Evolutionary conservation across 495 filamentous ascomycete genomes (phyloP), one percentile per base, ranked within the genome.

Genomic region (Eremomyces bilateralis): DNA sequence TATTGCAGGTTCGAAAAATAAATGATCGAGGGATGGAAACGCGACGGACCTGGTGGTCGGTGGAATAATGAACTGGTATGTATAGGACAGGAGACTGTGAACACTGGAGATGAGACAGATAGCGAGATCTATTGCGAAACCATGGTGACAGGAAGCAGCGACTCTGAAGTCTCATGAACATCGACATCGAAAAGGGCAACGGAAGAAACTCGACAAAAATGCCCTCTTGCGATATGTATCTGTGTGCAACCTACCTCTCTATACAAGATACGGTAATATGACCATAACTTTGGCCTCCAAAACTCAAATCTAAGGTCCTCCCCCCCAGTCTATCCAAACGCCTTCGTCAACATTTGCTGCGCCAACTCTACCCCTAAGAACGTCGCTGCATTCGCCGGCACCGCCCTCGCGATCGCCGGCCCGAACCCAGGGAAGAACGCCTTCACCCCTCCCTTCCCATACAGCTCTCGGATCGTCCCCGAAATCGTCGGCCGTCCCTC

Each of bases 381-480:
- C 35, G 69, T 73, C 37, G 69, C 73, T 15, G 90, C 90, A 47
- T 95, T 99, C 3, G 88, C 88, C 4, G 88, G 88, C 33, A 95
- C 81, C 15, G 88, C 90, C 55, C 88, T 71, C 11, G 79, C 78
- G 48, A 99, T 61, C 3, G 88, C 88, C 2, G 88, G 88, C 4
- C 81, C 88, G 40, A 99, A 77, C 3, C 88, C 88, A 8, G 88
- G 90, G 65, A 99, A 99, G 63, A 99, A 99, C 0, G 90, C 85
- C 64, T 76, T 88, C 46, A 73, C 53, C 1, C 88, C 88, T 24
- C 85, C 84, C 37, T 53, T 70, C 13, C 55, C 67, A 46, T 91
- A 91, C 17, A 99, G 56, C 17, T 80, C 65, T 42, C 64, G 63
- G 29, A 95, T 66, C 2, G 82, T 76, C 1, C 80, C 74, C 1